Evolutionary conservation across 2,329 filamentous ascomycete genomes (phyloP).

Genomic region (Microthyrium microscopicum): DNA sequence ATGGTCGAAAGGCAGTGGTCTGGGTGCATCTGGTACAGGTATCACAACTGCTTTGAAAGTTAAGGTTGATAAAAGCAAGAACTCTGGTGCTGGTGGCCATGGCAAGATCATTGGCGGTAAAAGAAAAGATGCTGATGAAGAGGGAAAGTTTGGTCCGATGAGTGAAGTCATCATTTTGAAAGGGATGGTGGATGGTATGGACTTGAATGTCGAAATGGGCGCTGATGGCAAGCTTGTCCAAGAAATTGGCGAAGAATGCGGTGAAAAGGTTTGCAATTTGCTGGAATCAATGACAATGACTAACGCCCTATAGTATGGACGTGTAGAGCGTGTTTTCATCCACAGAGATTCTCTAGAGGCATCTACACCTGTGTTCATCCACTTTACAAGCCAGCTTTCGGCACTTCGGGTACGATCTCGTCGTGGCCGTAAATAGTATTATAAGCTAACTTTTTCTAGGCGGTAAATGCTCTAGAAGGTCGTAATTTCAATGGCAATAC

Average conservation of each 20-base stretch:
- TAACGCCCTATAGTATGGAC: constrained; percentile 46
- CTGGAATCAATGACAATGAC: constrained; percentile 4
- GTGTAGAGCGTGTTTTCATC: constrained; percentile 65
- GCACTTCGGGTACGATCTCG: constrained; percentile 54
- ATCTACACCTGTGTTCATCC: constrained; percentile 62
- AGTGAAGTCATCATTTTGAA: constrained; percentile 67
- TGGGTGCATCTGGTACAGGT: constrained; percentile 67
- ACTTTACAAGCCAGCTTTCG: constrained; percentile 74
- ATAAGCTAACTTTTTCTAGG: constrained; percentile 33
- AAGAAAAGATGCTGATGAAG: constrained; percentile 30
- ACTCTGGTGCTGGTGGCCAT: constrained; percentile 39
- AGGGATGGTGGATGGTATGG: constrained; percentile 75
- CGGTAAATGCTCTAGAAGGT: constrained; percentile 77
- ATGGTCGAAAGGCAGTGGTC: constrained; percentile 73
- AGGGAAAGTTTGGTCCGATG: no score
- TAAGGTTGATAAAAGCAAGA: constrained; percentile 70
- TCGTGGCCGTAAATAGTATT: neutral
- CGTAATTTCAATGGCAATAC: constrained; percentile 76
- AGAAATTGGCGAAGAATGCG: constrained; percentile 90
- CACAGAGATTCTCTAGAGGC: constrained; percentile 37
- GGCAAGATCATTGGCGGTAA: constrained; percentile 71
- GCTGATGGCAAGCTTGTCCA: constrained; percentile 54
- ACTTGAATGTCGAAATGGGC: constrained; percentile 63
- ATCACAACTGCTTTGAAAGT: constrained; percentile 73
- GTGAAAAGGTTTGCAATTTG: constrained; percentile 47